A percentile compares a stretch with the other conserved stretches of the same genome.
Evolutionary conservation across 768 basidiomycete species (phyloP).

Genomic region (Cantharellus cinnabarinus): DNA sequence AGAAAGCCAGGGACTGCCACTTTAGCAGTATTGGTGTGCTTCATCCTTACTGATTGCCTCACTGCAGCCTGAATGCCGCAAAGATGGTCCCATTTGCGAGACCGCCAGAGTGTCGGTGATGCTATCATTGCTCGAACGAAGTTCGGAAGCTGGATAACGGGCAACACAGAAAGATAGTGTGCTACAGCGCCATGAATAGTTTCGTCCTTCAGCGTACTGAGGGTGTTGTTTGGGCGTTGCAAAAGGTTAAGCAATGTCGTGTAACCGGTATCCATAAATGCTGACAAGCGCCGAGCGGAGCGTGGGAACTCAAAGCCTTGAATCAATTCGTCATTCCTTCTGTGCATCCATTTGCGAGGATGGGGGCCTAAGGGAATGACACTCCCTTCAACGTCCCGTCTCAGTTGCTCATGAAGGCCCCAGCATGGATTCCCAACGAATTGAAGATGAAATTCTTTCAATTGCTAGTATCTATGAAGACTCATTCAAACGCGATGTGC

Average conservation of each 20-base stretch:
- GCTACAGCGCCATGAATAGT: slow-evolving; percentile 3
- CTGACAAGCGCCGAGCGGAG: no score
- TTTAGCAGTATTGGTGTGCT: not conserved
- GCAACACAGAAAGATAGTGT: slow-evolving; percentile 3
- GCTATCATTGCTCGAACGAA: slow-evolving; percentile 2
- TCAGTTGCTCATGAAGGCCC: no score
- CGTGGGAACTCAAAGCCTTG: no score
- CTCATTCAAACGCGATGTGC: not conserved
- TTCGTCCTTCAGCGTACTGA: not conserved
- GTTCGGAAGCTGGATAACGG: slow-evolving; percentile 1
- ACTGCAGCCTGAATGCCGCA: not conserved
- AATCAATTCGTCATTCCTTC: no score
- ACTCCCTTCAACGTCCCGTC: no score
- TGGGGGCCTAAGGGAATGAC: no score
- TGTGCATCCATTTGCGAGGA: no score
- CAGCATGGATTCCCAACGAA: not conserved
- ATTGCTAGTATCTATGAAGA: not conserved
- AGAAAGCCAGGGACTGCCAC: not conserved
- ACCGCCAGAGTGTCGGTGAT: slow-evolving; percentile 2
- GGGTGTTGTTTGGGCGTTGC: not conserved
- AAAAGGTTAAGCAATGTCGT: slow-evolving; percentile 4
- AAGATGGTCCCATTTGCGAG: not conserved
- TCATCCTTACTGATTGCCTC: not conserved
- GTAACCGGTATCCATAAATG: slow-evolving; percentile 5
- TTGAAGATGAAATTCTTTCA: not conserved